Conservation (phyloP, 1,139 yeast genomes). For the Sporopachydermia cereana region DNA sequence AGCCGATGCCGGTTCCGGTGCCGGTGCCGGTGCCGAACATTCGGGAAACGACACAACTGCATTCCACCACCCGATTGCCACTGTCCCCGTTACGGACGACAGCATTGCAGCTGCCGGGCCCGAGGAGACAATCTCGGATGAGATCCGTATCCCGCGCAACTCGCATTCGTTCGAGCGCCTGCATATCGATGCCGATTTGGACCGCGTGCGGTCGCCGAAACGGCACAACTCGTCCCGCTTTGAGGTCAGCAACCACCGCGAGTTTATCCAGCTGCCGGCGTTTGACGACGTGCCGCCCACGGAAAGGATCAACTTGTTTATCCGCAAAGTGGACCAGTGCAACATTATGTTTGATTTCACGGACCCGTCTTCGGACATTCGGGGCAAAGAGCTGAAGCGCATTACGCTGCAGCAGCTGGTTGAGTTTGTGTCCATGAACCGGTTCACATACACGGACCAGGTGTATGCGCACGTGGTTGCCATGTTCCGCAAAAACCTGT, state of each 20-base stretch:
- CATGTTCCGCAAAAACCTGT: slow-evolving; percentile 82
- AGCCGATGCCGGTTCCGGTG: slow-evolving; percentile 6
- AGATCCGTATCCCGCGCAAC: slow-evolving; percentile 29
- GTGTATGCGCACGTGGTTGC: slow-evolving; percentile 81
- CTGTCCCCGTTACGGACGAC: slow-evolving; percentile 7
- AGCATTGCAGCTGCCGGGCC: slow-evolving; percentile 10
- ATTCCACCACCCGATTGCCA: slow-evolving; percentile 11
- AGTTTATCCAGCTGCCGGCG: slow-evolving; percentile 70
- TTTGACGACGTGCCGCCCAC: slow-evolving; percentile 87
- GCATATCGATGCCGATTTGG: slow-evolving; percentile 37
- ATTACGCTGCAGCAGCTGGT: slow-evolving; percentile 79
- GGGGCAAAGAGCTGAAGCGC: slow-evolving; percentile 87
- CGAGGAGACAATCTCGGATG: slow-evolving; percentile 17
- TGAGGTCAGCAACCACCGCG: slow-evolving; percentile 62
- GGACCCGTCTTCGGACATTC: slow-evolving; percentile 84
- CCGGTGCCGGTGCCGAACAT: slow-evolving; percentile 1
- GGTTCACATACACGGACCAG: slow-evolving; percentile 80
- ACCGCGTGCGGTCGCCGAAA: slow-evolving; percentile 64
- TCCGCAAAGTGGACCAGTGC: slow-evolving; percentile 89
- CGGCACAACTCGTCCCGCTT: slow-evolving; percentile 91
- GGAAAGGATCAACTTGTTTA: slow-evolving; percentile 70
- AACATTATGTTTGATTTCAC: slow-evolving; percentile 86
- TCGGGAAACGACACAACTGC: slow-evolving; percentile 12
- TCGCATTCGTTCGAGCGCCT: slow-evolving; percentile 34
- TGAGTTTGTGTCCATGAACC: slow-evolving; percentile 71